Evolutionary conservation across 2,329 filamentous ascomycete species (phyloP).

Genomic region (Aspergillus aculeatinus): DNA sequence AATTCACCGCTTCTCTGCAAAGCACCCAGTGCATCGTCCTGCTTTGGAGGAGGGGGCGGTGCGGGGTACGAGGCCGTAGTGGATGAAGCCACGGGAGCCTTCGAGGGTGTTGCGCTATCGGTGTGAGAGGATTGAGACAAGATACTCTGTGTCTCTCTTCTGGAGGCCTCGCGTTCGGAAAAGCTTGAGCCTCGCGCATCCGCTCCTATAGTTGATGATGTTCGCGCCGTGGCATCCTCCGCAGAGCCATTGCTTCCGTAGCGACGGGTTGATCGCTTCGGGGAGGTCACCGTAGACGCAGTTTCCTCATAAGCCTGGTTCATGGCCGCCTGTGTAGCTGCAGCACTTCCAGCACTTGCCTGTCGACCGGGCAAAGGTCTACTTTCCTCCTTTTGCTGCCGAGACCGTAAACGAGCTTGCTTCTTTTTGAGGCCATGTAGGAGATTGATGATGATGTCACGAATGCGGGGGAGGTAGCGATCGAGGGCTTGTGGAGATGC

Average conservation of each 20-base stretch:
- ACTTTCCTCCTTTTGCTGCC: conserved; percentile 52
- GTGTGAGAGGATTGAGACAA: conserved; percentile 66
- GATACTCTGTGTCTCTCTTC: conserved; percentile 40
- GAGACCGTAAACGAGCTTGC: conserved; percentile 76
- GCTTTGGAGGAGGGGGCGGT: conserved; percentile 75
- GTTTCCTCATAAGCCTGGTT: conserved; percentile 48
- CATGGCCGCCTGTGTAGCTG: conserved; percentile 45
- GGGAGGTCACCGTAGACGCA: conserved; percentile 31
- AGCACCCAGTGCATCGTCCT: conserved; percentile 86
- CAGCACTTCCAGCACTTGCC: conserved; percentile 49
- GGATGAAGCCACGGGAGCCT: conserved; percentile 28
- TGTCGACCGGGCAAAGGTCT: conserved; percentile 41
- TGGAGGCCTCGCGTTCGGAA: conserved; percentile 41
- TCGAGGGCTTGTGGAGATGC: conserved; percentile 91
- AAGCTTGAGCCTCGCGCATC: conserved; percentile 32
- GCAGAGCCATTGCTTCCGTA: conserved; percentile 42
- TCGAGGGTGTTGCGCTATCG: conserved; percentile 51
- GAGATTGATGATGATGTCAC: conserved; percentile 97
- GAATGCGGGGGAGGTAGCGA: conserved; percentile 87
- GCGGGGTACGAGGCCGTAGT: conserved; percentile 55
- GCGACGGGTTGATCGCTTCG: conserved; percentile 36
- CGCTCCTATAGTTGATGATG: conserved; percentile 28
- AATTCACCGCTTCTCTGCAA: conserved; percentile 89
- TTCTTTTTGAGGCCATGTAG: conserved; percentile 96
- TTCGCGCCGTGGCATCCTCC: conserved; percentile 33